Percentiles rank a stretch among this genome's conserved stretches.
Conservation (phyloP, 2,329 filamentous ascomycete species). For the Cadophora luteo-olivacea region DNA sequence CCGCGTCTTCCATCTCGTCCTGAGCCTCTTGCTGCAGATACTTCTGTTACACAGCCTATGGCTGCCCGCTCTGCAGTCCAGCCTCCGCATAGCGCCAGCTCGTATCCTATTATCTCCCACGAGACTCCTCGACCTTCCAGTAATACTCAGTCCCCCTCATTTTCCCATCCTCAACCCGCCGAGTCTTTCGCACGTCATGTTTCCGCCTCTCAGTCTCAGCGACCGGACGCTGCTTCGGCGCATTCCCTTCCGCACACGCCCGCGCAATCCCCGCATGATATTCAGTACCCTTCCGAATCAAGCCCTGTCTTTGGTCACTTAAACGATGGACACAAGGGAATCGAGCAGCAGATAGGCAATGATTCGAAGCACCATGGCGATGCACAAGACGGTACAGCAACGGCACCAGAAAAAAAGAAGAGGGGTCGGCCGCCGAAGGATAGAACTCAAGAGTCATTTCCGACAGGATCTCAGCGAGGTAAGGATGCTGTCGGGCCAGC, state of each 20-base stretch:
- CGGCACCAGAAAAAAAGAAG: background rate
- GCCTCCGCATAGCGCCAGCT: background rate
- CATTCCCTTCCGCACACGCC: too few species aligned
- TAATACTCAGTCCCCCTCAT: background rate
- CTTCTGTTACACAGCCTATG: background rate
- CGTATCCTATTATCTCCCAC: background rate
- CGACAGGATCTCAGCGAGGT: conserved; percentile 20
- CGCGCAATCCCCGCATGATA: too few species aligned
- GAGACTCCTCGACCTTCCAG: background rate
- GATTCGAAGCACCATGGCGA: background rate
- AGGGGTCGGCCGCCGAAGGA: background rate
- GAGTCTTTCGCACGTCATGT: too few species aligned
- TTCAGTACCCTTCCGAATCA: too few species aligned
- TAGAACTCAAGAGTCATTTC: too few species aligned
- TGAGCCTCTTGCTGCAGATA: background rate
- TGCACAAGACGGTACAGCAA: background rate
- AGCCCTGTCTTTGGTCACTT: background rate
- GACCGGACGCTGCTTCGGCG: too few species aligned
- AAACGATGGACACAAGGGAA: background rate
- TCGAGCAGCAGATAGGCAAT: background rate
- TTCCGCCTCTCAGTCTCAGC: too few species aligned
- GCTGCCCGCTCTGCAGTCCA: background rate
- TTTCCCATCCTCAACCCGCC: too few species aligned
- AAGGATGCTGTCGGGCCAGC: too few species aligned
- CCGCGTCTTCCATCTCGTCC: background rate